phyloP scores from a whole-genome alignment of 805 yeast genomes.

The Huiozyma sinensis region DNA sequence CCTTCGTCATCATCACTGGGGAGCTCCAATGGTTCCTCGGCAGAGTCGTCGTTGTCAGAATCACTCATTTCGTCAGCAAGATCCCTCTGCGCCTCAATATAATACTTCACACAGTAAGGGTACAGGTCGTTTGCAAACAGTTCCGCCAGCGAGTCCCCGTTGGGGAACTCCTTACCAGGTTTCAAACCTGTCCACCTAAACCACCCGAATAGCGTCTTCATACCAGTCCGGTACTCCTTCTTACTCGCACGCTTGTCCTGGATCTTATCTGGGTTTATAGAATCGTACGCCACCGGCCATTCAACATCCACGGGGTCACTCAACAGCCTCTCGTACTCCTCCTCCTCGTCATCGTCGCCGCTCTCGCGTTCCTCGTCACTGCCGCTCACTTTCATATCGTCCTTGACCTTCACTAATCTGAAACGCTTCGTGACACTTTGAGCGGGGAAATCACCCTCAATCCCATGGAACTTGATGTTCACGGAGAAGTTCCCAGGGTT shows the following conservation, averaged over 20 bases:
- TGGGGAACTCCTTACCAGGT: constrained; percentile 66
- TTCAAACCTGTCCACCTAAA: constrained; percentile 75
- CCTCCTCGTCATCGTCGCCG: constrained; percentile 33
- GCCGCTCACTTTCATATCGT: constrained; percentile 10
- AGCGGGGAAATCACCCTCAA: constrained; percentile 38
- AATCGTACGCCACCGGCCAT: constrained; percentile 62
- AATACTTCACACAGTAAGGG: constrained; percentile 78
- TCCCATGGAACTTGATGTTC: constrained; percentile 44
- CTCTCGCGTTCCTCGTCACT: constrained; percentile 6
- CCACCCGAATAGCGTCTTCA: constrained; percentile 82
- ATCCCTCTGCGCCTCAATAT: constrained; percentile 61
- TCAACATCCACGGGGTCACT: constrained; percentile 45
- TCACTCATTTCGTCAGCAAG: constrained; percentile 46
- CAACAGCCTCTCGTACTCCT: constrained; percentile 44
- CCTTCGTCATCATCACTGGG: constrained; percentile 2
- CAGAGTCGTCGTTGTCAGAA: constrained; percentile 30
- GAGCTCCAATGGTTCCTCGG: constrained; percentile 13
- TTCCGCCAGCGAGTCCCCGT: constrained; percentile 69
- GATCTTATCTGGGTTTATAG: constrained; percentile 44
- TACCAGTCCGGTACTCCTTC: constrained; percentile 53
- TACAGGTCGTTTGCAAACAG: constrained; percentile 68
- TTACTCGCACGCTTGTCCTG: constrained; percentile 42
- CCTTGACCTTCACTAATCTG: constrained; percentile 27
- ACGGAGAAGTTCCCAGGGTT: constrained; percentile 43
- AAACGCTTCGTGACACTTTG: constrained; percentile 57